A percentile compares a stretch with the other conserved stretches of the same genome.
Evolutionary conservation across 768 basidiomycete species (phyloP).

Genomic region (Kwoniella dendrophila): DNA sequence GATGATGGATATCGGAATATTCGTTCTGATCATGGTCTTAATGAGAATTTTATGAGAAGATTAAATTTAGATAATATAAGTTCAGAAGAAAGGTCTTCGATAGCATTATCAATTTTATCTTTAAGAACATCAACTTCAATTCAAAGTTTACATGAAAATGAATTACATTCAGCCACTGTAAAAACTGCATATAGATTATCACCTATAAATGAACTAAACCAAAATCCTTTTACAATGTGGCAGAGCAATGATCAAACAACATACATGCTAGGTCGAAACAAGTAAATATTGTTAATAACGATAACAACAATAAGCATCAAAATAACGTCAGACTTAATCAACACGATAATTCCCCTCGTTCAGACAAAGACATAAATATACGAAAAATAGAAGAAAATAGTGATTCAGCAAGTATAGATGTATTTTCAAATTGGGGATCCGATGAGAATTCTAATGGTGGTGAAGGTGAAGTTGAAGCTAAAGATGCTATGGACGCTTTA

Average conservation of each 20-base stretch:
- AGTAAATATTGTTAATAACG: background rate
- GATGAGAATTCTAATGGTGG: background rate
- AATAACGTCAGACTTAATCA: background rate
- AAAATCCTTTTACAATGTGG: background rate
- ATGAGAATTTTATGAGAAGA: background rate
- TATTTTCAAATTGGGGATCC: slow-evolving; percentile 1
- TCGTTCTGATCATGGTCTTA: no score
- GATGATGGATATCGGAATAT: no score
- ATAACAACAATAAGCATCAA: background rate
- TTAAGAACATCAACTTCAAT: background rate
- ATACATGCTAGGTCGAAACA: background rate
- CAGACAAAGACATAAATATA: no score
- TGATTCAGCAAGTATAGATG: background rate
- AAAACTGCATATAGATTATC: slow-evolving; percentile 9
- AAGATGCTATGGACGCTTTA: slow-evolving; percentile 26
- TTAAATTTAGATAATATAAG: slow-evolving; percentile 12
- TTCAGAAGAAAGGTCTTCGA: slow-evolving; percentile 19
- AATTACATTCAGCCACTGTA: slow-evolving; percentile 21
- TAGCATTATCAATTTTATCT: slow-evolving; percentile 19
- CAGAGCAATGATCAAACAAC: background rate
- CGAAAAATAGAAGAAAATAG: background rate
- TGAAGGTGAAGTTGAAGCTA: slow-evolving; percentile 3
- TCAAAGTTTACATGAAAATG: slow-evolving; percentile 18
- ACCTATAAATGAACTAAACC: background rate
- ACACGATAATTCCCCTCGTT: no score